These are phyloP conservation scores for Hypomyces perniciosus DNA, from an alignment of 2,329 filamentous ascomycete species.

Conservation along the genomic window DNA sequence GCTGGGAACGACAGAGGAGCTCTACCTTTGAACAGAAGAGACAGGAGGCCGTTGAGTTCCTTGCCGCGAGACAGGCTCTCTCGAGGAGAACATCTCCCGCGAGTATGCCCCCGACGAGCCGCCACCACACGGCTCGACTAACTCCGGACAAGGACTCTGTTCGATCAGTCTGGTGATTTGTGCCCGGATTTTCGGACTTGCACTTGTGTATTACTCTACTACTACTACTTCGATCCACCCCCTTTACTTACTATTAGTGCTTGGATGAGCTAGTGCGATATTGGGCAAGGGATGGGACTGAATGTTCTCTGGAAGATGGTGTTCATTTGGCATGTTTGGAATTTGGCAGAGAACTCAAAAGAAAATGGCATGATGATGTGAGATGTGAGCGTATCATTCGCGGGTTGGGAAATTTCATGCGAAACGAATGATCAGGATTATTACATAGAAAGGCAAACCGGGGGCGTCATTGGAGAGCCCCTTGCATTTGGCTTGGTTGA, in stretches of 20 bases:
- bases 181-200: neutral
- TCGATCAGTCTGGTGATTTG: constrained; percentile 8
- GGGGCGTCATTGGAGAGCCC: too few relatives aligned
- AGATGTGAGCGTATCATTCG: too few relatives aligned
- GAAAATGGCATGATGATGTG: neutral
- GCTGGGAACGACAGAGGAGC: constrained; percentile 44
- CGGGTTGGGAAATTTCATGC: too few relatives aligned
- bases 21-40: constrained; percentile 44
- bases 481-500: too few relatives aligned
- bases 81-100: constrained; percentile 28
- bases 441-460: neutral
- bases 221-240: too few relatives aligned
- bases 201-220: neutral
- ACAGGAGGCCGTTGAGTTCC: constrained; percentile 37
- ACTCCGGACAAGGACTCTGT: constrained; percentile 19
- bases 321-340: neutral
- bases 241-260: too few relatives aligned
- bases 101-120: constrained; percentile 17
- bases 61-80: constrained; percentile 26
- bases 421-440: too few relatives aligned
- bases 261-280: neutral
- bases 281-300: neutral
- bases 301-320: neutral
- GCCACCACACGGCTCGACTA: constrained; percentile 17
- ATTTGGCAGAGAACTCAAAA: neutral